phyloP scores from a whole-genome alignment of 2,329 filamentous ascomycete species.

The Aureobasidium sp. region DNA sequence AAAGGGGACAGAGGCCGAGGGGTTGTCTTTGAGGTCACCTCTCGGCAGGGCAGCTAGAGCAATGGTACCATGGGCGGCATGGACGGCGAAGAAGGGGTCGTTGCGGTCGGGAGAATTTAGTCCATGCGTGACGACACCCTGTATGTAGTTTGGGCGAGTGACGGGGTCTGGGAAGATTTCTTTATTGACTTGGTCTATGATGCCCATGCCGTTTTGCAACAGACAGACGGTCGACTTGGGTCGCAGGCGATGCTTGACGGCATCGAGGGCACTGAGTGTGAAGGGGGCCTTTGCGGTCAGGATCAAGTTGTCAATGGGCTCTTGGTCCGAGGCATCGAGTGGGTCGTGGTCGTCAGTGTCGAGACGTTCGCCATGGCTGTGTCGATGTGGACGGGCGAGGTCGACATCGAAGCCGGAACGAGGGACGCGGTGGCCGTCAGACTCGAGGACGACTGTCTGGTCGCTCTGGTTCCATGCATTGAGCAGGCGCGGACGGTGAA shows the following conservation, averaged over 20 bases:
- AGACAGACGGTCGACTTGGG: constrained; percentile 64
- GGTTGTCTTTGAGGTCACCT: constrained; percentile 21
- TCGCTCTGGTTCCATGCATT: constrained; percentile 41
- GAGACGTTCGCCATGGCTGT: background rate
- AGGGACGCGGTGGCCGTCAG: constrained; percentile 31
- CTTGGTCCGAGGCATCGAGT: constrained; percentile 11
- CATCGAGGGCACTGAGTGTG: constrained; percentile 57
- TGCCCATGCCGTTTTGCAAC: constrained; percentile 73
- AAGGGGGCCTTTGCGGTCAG: constrained; percentile 66
- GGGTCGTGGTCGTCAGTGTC: background rate
- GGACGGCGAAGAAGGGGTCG: constrained; percentile 44
- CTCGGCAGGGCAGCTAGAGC: constrained; percentile 45
- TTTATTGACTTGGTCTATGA: constrained; percentile 68
- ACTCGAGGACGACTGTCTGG: constrained; percentile 39
- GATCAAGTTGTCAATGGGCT: constrained; percentile 65
- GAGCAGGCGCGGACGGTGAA: constrained; percentile 48
- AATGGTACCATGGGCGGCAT: constrained; percentile 53
- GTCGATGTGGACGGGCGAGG: constrained; percentile 25
- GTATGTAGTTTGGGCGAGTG: constrained; percentile 64
- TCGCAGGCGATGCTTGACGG: constrained; percentile 59
- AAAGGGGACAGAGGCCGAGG: constrained; percentile 23
- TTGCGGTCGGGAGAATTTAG: constrained; percentile 35
- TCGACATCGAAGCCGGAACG: constrained; percentile 40
- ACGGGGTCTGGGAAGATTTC: constrained; percentile 59
- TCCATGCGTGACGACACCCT: constrained; percentile 58